phyloP scores from a whole-genome alignment of 441 rosid species.

The Adansonia grandidieri region DNA sequence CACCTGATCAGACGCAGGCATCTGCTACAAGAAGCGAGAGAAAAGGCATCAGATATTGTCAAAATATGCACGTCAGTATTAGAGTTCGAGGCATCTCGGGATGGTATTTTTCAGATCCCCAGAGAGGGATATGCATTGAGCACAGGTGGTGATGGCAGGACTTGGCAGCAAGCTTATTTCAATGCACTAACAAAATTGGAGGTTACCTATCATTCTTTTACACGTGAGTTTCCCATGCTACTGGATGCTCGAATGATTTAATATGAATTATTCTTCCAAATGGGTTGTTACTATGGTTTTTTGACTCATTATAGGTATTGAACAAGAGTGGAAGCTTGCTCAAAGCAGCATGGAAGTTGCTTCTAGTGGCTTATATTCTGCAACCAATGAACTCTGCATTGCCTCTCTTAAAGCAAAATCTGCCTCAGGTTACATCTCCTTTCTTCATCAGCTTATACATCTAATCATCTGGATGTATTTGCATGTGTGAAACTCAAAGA shows the following conservation, averaged over 20 bases:
- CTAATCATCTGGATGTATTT: conserved; percentile 15
- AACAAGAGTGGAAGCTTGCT: conserved; percentile 90
- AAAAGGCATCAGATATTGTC: conserved; percentile 77
- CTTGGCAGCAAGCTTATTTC: conserved; percentile 85
- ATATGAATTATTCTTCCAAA: conserved; percentile 4
- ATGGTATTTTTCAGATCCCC: conserved; percentile 71
- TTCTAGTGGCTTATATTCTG: conserved; percentile 74
- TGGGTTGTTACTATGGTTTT: conserved; percentile 22
- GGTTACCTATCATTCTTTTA: conserved; percentile 76
- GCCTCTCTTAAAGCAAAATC: conserved; percentile 88
- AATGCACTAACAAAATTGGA: conserved; percentile 78
- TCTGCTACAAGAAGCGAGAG: conserved; percentile 78
- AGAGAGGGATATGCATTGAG: conserved; percentile 57
- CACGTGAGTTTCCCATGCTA: conserved; percentile 57
- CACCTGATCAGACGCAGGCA: conserved; percentile 79
- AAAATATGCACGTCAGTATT: conserved; percentile 79
- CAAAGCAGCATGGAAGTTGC: conserved; percentile 91
- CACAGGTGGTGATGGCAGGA: conserved; percentile 58
- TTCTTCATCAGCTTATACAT: conserved; percentile 26
- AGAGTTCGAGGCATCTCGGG: conserved; percentile 95
- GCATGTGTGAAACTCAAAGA: conserved; percentile 22
- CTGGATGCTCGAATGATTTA: conserved; percentile 23
- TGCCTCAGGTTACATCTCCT: conserved; percentile 72
- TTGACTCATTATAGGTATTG: conserved; percentile 53
- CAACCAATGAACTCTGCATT: conserved; percentile 72